A percentile compares a stretch with the other conserved stretches of the same genome.
Evolutionary conservation across 164 flowering plant genomes (phyloP).

Genomic region (Vitis labrusca): DNA sequence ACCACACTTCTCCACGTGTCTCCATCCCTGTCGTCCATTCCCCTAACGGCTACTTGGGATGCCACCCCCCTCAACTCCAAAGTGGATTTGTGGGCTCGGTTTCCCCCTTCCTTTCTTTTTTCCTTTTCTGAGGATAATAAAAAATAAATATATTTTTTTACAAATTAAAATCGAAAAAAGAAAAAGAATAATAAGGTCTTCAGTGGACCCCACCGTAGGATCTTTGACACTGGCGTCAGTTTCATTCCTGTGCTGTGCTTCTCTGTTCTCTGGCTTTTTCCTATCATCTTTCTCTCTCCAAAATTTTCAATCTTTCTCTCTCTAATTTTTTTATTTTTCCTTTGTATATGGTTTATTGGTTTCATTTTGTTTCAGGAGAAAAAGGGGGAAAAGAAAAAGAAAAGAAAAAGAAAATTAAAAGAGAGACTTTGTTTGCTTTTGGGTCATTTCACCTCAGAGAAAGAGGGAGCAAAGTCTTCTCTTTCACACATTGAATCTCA

Average conservation of each 20-base stretch:
- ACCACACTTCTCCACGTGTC: constrained; percentile 2
- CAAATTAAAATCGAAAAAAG: neutral
- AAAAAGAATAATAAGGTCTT: constrained; percentile 7
- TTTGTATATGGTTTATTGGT: neutral
- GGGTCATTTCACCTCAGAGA: constrained; percentile 10
- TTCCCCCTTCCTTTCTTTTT: neutral
- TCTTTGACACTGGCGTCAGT: constrained; percentile 19
- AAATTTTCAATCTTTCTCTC: neutral
- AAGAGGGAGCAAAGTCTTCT: constrained; percentile 13
- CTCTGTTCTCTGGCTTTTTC: constrained; percentile 5
- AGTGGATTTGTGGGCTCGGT: constrained; percentile 13
- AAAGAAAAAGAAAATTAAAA: neutral
- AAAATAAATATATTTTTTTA: neutral
- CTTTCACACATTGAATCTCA: constrained; percentile 19
- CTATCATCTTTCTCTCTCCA: neutral
- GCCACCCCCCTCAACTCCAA: neutral
- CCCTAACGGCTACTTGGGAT: constrained; percentile 2
- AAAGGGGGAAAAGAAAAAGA: no score
- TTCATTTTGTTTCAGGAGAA: no score
- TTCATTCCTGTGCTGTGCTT: constrained; percentile 8
- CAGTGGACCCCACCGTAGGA: constrained; percentile 11
- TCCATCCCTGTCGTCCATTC: neutral
- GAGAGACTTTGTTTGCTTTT: constrained; percentile 16
- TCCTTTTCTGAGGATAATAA: no score
- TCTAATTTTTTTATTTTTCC: neutral